Evolutionary conservation across 2,329 filamentous ascomycete species (phyloP), one percentile per base, ranked within the genome.

Genomic region (Aureobasidium sp.): DNA sequence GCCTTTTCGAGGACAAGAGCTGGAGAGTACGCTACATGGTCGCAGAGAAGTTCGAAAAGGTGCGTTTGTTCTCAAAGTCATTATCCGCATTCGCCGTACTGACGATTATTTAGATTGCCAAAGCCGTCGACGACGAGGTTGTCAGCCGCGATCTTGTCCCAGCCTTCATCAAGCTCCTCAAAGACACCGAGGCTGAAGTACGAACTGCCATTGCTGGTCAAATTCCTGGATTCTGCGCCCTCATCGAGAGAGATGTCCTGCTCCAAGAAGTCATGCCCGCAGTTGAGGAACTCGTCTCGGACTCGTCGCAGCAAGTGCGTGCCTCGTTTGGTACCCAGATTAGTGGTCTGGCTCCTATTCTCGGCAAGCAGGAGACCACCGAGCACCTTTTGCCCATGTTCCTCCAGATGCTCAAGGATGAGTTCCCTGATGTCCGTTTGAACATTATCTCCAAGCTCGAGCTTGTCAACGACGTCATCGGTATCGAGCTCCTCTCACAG

Each of bases 381-480:
- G 88, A 94, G 68, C 94, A 99, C 74, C 86, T 99, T 48, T 84
- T 99, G 48, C 94, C 94, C 59, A 99, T 99, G 93, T 97, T 99
- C 77, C 83, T 99, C 59, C 90, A 96, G 75, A 99, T 99, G 94
- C 86, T 99, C 70, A 99, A 97, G 83, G 94, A 99, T 71, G 94
- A 99, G 73, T 97, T 97, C 76, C 94, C 94, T 27, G 94, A 99
- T 73, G 94, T 99, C 57, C 89, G 94, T 65, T 86, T 99, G 63
- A 96, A 99, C 78, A 99, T 99, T 75, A 99, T 99, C 72, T 97
- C 94, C n/a, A 99, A 99, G 78, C 86, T 99, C 61, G 95, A 99
- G 79, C 85, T 95, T 65, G 94, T 99, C 66, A 99, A 99, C 78
- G 90, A 97, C 78, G 94, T 99, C 64, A 99, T 99, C 73, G 94